phyloP scores from a whole-genome alignment of 139 green algal species.

The Chlorella vulgaris region DNA sequence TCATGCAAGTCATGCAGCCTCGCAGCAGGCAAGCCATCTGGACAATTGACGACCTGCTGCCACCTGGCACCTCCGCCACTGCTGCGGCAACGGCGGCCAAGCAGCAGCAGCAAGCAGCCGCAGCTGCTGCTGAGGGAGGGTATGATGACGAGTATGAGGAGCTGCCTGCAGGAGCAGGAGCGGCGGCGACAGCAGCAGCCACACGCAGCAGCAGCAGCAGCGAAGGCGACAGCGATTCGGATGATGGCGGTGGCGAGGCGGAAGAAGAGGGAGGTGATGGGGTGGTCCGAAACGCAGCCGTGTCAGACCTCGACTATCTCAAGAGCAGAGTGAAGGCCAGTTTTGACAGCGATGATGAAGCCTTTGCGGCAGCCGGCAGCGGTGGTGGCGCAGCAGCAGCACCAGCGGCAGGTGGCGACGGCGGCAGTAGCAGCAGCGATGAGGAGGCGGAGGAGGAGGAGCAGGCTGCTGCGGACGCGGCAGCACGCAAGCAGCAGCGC shows the following conservation, averaged over 20 bases:
- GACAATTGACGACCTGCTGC: constrained; percentile 82
- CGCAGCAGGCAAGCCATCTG: constrained; percentile 79
- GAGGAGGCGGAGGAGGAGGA: not conserved
- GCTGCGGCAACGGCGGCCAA: not conserved
- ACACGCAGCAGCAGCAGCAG: not conserved
- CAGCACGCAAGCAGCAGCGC: not conserved
- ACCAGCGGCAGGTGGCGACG: not conserved
- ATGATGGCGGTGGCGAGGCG: constrained; percentile 30
- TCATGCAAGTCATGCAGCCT: constrained; percentile 90
- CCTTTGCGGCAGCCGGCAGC: constrained; percentile 17
- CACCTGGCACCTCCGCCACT: not conserved
- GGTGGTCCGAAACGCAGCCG: constrained; percentile 47
- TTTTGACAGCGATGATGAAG: constrained; percentile 65
- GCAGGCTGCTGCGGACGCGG: not conserved
- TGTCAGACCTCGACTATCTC: constrained; percentile 93
- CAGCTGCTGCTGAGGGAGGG: constrained; percentile 27
- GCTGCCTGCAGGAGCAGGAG: constrained; percentile 20
- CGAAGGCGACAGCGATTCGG: constrained; percentile 14
- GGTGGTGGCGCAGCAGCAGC: constrained; percentile 3
- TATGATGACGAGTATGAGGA: constrained; percentile 50
- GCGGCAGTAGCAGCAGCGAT: not conserved
- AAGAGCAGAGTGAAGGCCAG: constrained; percentile 63
- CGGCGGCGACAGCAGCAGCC: constrained; percentile 4
- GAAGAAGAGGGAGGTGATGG: constrained; percentile 33
- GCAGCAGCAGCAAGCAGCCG: constrained; percentile 1